Evolutionary conservation across 2,329 filamentous ascomycete genomes (phyloP), one percentile per base, ranked within the genome.

Genomic region (Venturia carpophila): DNA sequence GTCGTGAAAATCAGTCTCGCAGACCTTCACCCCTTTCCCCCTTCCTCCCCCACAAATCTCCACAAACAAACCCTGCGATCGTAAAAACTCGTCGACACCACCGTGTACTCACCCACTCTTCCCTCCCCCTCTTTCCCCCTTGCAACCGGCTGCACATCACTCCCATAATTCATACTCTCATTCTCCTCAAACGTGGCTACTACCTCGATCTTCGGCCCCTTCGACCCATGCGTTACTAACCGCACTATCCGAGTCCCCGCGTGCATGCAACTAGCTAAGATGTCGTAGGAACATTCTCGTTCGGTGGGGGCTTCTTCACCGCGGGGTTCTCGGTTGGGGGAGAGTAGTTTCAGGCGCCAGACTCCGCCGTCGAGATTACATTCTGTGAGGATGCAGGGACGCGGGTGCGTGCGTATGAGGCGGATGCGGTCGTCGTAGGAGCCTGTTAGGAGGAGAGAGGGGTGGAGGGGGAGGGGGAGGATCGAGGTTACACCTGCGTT

Each of bases 221-320:
- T 73, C 1, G 75, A 70, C 1, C 73, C 71, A 39, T 62, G 67
- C 42, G 71, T 70, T 45, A 67, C 71, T 3, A 87, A 71, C 66
- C 75, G 75, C 2, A 87, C 73, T n/a, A 97, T 76, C 64, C 87
- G 84, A 11, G 85, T 82, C 0, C 94, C 94, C 2, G 89, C 91
- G 78, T 97, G 89, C 93, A 97, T 97, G 72, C 94, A 97, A 58
- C 91, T 96, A 19, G 88, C 92, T 49, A 97, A 78, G n/a, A 95
- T 77, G 9, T 68, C 67, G 17, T 60, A 62, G 1, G 49, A 34
- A 70, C 69, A 15, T 67, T 27, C 11, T 37, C 66, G 30, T 34
- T 30, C 21, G 24, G 24, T 15, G 24, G 11, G 5, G 5, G 17
- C 27, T 60, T 64, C 55, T 47, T 15, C 52, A 9, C 10, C 10